Percentiles rank a stretch among this genome's conserved stretches.
Conservation (phyloP, 257 asterid species). For the Paraleonurus japonicus region DNA sequence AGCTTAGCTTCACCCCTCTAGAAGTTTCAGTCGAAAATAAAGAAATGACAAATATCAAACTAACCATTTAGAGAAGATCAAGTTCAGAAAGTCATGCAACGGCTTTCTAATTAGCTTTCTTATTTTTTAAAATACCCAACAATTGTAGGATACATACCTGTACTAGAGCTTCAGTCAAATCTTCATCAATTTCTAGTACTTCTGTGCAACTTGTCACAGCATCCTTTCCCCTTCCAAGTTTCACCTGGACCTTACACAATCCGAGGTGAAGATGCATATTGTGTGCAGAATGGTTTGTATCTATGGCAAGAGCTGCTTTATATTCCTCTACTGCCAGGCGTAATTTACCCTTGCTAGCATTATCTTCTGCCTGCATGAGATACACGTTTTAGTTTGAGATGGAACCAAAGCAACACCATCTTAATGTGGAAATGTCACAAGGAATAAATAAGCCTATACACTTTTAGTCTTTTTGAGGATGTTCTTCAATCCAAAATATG, state of each 20-base stretch:
- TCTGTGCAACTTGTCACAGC: constrained; percentile 76
- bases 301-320: constrained; percentile 72
- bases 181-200: constrained; percentile 79
- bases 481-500: constrained; percentile 84
- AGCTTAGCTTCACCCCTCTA: constrained; percentile 96
- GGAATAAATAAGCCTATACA: constrained; percentile 35
- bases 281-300: constrained; percentile 74
- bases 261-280: constrained; percentile 84
- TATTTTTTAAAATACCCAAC: not conserved
- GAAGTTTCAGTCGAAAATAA: constrained; percentile 17
- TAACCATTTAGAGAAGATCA: not conserved
- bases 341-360: constrained; percentile 81
- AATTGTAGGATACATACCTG: constrained; percentile 46
- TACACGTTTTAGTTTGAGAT: not conserved
- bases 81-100: not conserved
- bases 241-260: constrained; percentile 79
- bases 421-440: not conserved
- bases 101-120: not conserved
- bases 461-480: constrained; percentile 85
- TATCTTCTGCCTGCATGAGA: constrained; percentile 80
- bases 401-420: not conserved
- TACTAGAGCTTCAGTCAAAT: constrained; percentile 75
- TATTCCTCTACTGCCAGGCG: constrained; percentile 86
- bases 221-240: constrained; percentile 90
- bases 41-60: not conserved